Evolutionary conservation across 208 protist genomes (phyloP).

Genomic region (Kentomonas sorsogonicus): DNA sequence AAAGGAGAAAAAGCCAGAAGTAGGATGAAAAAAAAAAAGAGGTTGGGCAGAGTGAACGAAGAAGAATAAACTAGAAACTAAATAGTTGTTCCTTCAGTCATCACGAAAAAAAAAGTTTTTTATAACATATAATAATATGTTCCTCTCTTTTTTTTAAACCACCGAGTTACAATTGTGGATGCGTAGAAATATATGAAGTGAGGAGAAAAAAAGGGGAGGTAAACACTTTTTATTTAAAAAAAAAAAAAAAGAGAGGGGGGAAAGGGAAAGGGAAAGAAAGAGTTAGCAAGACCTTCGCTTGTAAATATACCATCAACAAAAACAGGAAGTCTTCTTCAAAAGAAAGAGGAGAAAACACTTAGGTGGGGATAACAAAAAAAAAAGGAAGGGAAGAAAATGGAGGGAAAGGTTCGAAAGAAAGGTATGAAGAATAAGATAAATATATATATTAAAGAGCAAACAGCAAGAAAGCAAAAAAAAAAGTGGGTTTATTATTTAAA

Average conservation of each 20-base stretch:
- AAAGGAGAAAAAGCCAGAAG: background rate
- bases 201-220: slow-evolving; percentile 1
- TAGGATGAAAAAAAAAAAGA: slow-evolving; percentile 8
- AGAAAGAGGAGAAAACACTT: too few relatives aligned
- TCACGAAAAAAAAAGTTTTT: background rate
- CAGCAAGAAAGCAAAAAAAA: slow-evolving; percentile 6
- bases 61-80: background rate
- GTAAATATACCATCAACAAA: background rate
- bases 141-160: too few relatives aligned
- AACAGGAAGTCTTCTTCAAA: too few relatives aligned
- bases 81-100: background rate
- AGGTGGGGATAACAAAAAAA: background rate
- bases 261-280: background rate
- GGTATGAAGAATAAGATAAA: background rate
- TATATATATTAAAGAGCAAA: background rate
- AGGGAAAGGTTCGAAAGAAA: background rate
- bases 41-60: background rate
- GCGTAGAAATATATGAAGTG: background rate
- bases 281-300: too few relatives aligned
- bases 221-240: background rate
- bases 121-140: background rate
- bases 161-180: too few relatives aligned
- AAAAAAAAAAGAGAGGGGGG: background rate
- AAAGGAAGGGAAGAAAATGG: background rate
- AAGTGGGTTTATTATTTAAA: slow-evolving; percentile 2